Evolutionary conservation across 306 rosid genomes (phyloP).

Genomic region (Sicyos edulis): DNA sequence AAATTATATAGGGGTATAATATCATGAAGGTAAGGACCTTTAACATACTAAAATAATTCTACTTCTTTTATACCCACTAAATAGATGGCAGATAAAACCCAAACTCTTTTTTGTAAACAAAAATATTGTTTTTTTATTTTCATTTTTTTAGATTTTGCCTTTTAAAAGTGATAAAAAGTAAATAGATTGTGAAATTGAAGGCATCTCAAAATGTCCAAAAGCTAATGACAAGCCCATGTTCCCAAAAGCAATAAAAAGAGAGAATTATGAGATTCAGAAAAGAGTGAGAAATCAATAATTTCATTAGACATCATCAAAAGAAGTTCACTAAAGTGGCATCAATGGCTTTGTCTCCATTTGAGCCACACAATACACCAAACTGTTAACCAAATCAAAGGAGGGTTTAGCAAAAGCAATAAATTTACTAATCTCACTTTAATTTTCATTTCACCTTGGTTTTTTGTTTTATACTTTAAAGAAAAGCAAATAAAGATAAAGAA

Average conservation of each 20-base stretch:
- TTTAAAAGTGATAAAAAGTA: slow-evolving; percentile 47
- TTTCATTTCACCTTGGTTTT: neutral
- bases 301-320: slow-evolving; percentile 58
- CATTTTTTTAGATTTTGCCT: neutral
- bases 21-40: slow-evolving; percentile 35
- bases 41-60: slow-evolving; percentile 26
- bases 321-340: slow-evolving; percentile 47
- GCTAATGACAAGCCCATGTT: slow-evolving; percentile 68
- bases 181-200: slow-evolving; percentile 34
- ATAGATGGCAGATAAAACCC: slow-evolving; percentile 29
- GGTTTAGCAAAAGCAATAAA: neutral
- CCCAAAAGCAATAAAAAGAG: slow-evolving; percentile 56
- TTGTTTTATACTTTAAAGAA: neutral
- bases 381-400: neutral
- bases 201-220: slow-evolving; percentile 55
- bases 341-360: slow-evolving; percentile 29
- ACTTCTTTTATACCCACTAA: slow-evolving; percentile 40
- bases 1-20: slow-evolving; percentile 22
- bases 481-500: neutral
- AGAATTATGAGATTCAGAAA: slow-evolving; percentile 43
- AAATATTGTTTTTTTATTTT: neutral
- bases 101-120: neutral
- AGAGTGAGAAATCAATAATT: slow-evolving; percentile 41
- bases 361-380: slow-evolving; percentile 13
- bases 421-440: neutral